These are phyloP conservation scores for Colletotrichum coccodes DNA, from an alignment of 2,329 filamentous ascomycete species.

Conservation along the genomic window DNA sequence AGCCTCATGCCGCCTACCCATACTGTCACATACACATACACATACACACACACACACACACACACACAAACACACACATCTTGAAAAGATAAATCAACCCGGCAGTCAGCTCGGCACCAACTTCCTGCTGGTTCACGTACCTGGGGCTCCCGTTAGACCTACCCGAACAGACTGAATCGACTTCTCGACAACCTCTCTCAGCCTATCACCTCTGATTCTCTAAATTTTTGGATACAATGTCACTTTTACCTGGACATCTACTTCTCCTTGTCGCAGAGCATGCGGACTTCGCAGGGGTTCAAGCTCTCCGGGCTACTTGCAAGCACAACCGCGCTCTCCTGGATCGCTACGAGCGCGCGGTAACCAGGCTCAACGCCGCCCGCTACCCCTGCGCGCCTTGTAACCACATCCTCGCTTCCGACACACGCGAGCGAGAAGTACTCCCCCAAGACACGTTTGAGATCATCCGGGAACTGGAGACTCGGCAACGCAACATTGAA, in stretches of 20 bases:
- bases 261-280: conserved; percentile 26
- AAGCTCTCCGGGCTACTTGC: conserved; percentile 26
- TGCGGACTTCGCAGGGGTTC: conserved; percentile 19
- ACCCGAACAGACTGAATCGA: background rate
- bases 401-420: conserved; percentile 30
- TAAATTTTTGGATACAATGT: conserved; percentile 21
- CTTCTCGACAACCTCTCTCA: too few species aligned
- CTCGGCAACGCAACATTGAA: conserved; percentile 25
- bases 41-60: too few species aligned
- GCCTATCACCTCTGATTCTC: background rate
- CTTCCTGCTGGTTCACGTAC: background rate
- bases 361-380: conserved; percentile 20
- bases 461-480: conserved; percentile 28
- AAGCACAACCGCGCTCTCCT: conserved; percentile 24
- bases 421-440: conserved; percentile 26
- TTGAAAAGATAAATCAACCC: background rate
- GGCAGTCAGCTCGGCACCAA: background rate
- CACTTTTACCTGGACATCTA: conserved; percentile 20
- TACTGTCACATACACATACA: background rate
- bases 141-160: background rate
- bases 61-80: background rate
- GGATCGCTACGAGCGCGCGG: conserved; percentile 29
- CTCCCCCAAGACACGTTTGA: conserved; percentile 20
- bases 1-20: background rate
- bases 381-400: conserved; percentile 11